phyloP scores from a whole-genome alignment of 805 yeast genomes.

The Candida yuanshanica region DNA sequence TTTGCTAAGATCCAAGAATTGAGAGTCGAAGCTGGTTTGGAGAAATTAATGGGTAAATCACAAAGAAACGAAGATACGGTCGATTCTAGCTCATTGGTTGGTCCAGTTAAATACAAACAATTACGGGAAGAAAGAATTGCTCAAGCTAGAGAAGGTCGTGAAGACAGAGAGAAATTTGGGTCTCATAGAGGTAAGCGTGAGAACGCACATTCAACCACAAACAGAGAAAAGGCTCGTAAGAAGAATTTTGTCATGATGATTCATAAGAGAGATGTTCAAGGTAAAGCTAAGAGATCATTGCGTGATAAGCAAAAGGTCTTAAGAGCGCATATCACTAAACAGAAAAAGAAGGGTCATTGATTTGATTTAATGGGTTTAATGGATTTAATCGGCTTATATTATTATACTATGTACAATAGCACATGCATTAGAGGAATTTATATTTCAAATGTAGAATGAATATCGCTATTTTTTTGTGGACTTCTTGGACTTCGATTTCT shows the following conservation, averaged over 20 bases:
- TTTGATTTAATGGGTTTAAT: background rate
- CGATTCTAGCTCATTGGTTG: slow-evolving; percentile 71
- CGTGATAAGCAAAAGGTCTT: slow-evolving; percentile 86
- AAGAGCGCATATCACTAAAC: slow-evolving; percentile 82
- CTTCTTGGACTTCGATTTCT: slow-evolving; percentile 2
- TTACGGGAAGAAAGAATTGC: slow-evolving; percentile 88
- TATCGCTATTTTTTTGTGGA: background rate
- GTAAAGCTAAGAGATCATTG: slow-evolving; percentile 84
- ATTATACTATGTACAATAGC: slow-evolving; percentile 1
- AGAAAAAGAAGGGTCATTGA: slow-evolving; percentile 78
- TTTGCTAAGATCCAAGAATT: slow-evolving; percentile 92
- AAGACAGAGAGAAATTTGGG: slow-evolving; percentile 87
- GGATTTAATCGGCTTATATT: slow-evolving; percentile 1
- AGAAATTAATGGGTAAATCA: slow-evolving; percentile 61
- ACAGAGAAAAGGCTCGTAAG: slow-evolving; percentile 93
- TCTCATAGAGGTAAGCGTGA: slow-evolving; percentile 78
- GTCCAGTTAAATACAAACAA: slow-evolving; percentile 72
- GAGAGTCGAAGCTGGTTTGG: slow-evolving; percentile 77
- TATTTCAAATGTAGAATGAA: slow-evolving; percentile 1
- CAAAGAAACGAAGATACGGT: slow-evolving; percentile 74
- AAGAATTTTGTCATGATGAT: slow-evolving; percentile 99
- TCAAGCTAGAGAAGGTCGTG: slow-evolving; percentile 83
- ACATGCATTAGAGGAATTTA: background rate
- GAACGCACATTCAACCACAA: slow-evolving; percentile 82
- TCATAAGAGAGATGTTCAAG: slow-evolving; percentile 90